Evolutionary conservation across 164 flowering plant species (phyloP), one percentile per base, ranked within the genome.

Genomic region (Nymphaea colorata): DNA sequence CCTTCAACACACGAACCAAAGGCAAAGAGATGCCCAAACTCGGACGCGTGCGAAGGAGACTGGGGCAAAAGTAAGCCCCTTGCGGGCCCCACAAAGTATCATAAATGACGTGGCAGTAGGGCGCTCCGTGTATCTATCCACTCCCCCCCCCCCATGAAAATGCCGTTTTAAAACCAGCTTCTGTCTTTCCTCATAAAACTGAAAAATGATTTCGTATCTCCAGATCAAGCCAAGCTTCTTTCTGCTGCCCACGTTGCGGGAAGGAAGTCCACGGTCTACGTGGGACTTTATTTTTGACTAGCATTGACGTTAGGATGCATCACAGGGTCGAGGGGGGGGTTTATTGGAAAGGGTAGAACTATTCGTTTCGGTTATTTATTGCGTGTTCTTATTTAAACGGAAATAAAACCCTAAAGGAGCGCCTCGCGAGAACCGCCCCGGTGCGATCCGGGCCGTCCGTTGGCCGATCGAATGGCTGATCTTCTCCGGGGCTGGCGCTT

Each of bases 391-490:
- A 67, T 59, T 62, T 44, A 18, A 8, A 67, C 6, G 18, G 74
- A 64, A 68, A 73, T 78, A 81, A 82, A 83, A 85, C 85, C 85
- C 86, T 74, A 74, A 77, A 79, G 15, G 14, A 15, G 82, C 80
- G 79, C 77, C 83, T 77, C 75, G 84, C 61, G 71, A 74, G 73
- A 73, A 79, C 67, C 73, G 74, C 41, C 57, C 74, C 77, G 74
- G 78, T 79, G 83, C 78, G 67, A 78, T 81, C 81, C 67, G 66
- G 55, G 59, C 74, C 73, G 73, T 78, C 57, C 59, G 41, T 53
- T 43, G 5, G 4, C 12, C 14, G 57, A 67, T 68, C 76, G 57
- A 59, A 70, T 74, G 76, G 72, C 45, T 59, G 3, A 17, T 41
- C 68, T 65, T 64, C 36, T 42, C 6, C 12, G 18, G n/a, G 4